phyloP scores from a whole-genome alignment of 345 rosid species.

The Cardamine occulta region DNA sequence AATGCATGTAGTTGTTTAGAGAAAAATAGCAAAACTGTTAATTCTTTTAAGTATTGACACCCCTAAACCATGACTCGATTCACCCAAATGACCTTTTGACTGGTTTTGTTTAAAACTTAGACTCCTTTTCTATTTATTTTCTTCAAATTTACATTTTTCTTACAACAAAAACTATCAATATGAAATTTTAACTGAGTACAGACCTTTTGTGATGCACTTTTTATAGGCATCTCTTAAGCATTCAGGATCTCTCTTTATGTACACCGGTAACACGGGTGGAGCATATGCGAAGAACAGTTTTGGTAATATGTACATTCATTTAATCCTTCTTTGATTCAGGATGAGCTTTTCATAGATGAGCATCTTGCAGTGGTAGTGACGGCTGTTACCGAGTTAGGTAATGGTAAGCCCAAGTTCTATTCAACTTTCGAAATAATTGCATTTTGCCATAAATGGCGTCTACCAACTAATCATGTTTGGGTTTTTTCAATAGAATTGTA shows the following conservation, averaged over 20 bases:
- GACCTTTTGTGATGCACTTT: slow-evolving; percentile 45
- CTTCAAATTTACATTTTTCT: slow-evolving; percentile 71
- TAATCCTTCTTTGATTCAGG: slow-evolving; percentile 4
- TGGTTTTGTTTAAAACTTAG: slow-evolving; percentile 74
- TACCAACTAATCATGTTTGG: too few relatives aligned
- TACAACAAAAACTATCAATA: background rate
- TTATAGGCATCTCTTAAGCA: slow-evolving; percentile 91
- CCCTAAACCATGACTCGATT: too few relatives aligned
- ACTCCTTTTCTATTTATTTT: slow-evolving; percentile 96
- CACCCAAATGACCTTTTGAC: too few relatives aligned
- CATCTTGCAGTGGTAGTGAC: background rate
- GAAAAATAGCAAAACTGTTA: too few relatives aligned
- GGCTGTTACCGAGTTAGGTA: too few relatives aligned
- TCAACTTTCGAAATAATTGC: too few relatives aligned
- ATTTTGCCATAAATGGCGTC: too few relatives aligned
- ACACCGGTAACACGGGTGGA: slow-evolving; percentile 87
- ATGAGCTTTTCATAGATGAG: background rate
- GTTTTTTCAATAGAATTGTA: too few relatives aligned
- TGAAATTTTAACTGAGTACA: slow-evolving; percentile 58
- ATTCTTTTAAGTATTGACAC: slow-evolving; percentile 38
- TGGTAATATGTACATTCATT: slow-evolving; percentile 76
- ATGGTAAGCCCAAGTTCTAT: too few relatives aligned
- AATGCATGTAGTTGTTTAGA: too few relatives aligned
- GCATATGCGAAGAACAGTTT: slow-evolving; percentile 99
- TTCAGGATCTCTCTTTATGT: slow-evolving; percentile 99